Conservation (phyloP, 306 rosid genomes). For the Bauhinia variegata region DNA sequence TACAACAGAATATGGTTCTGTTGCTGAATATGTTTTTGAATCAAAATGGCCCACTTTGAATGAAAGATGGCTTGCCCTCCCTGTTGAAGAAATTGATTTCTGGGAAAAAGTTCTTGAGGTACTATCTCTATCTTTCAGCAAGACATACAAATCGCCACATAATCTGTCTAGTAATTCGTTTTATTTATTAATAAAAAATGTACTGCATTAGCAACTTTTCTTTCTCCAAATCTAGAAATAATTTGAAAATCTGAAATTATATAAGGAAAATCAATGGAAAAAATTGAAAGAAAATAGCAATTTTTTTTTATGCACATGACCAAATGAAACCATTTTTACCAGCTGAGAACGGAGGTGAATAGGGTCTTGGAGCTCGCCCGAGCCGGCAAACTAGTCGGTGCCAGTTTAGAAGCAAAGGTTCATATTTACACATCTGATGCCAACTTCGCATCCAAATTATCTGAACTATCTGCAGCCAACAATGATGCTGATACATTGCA, state of each 20-base stretch:
- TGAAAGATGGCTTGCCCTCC: constrained; percentile 71
- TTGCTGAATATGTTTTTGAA: constrained; percentile 83
- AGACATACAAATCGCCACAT: neutral
- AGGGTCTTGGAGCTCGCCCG: constrained; percentile 88
- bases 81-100: constrained; percentile 68
- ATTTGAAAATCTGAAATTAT: no score
- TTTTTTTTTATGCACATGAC: constrained; percentile 10
- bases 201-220: neutral
- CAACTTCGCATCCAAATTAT: constrained; percentile 62
- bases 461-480: constrained; percentile 60
- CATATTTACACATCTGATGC: constrained; percentile 63
- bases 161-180: neutral
- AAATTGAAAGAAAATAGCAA: neutral
- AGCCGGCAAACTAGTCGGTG: constrained; percentile 73
- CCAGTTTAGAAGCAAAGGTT: constrained; percentile 95
- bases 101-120: constrained; percentile 95
- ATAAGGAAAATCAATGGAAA: constrained; percentile 1
- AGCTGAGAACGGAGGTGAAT: constrained; percentile 95
- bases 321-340: constrained; percentile 42
- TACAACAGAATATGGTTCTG: constrained; percentile 62
- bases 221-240: neutral
- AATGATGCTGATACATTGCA: constrained; percentile 76
- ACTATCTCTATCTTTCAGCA: constrained; percentile 10
- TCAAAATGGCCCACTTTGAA: constrained; percentile 88
- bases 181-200: no score